Evolutionary conservation across 2,329 filamentous ascomycete genomes (phyloP), one percentile per base, ranked within the genome.

Genomic region (Verticillium alfalfae): DNA sequence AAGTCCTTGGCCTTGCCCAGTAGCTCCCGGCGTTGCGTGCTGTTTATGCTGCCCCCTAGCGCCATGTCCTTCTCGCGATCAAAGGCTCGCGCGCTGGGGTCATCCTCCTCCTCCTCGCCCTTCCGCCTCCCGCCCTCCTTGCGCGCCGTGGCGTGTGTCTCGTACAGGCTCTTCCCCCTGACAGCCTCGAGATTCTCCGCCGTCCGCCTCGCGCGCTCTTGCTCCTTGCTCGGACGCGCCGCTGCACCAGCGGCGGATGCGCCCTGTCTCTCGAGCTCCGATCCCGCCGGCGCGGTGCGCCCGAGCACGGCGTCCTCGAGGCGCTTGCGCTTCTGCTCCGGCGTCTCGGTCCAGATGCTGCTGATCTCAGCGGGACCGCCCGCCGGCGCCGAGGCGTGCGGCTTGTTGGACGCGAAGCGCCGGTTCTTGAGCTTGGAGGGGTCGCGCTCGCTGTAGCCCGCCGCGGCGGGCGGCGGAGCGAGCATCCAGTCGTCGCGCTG

Each of bases 61-160:
- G 86, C 89, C 86, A 98, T 97, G 73, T 98, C 95, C 78, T 97
- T 98, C 74, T 97, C 92, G 65, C 88, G 84, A 76, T 97, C 92
- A 75, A 98, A 98, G 0, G 86, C 89, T 64, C 94, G 83, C 75
- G 90, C 89, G 74, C 92, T 97, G 0, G 95, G 94, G 72, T 98
- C 93, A 75, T 97, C 94, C 26, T 95, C 91, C 65, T 92, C 86
- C 65, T 88, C 86, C 18, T 83, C 79, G 7, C 71, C 76, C 65
- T 76, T 77, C 61, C 54, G 26, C 13, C 61, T 65, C 60, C 36
- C 65, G 61, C 64, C 68, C 58, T 7, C 61, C 58, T 22, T 63
- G 57, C 67, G 72, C 66, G 70, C 72, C 45, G 76, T 70, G 66
- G 79, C 79, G 68, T 88, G 84, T 66, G 87, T 80, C 34, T 87